Base-by-base conservation (phyloP, 2,329 filamentous ascomycete species). In the Ceratocystis huliohia region DNA sequence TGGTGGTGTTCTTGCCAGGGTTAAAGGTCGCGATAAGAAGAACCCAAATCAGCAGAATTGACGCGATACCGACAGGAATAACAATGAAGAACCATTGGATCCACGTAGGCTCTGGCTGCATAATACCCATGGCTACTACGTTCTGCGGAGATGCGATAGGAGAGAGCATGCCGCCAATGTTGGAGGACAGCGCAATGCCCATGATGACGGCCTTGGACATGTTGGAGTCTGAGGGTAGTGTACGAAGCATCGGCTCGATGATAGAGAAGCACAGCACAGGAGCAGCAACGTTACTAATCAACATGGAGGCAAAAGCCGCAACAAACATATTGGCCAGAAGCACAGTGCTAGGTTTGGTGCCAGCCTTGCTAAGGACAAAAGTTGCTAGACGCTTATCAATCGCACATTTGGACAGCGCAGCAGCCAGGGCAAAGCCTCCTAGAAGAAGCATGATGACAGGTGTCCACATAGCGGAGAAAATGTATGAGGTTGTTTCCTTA, bases 311-410 rank as follows among this genome's bases (percentile, higher is more conserved):
- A 74, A 99, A 95, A 73, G 94, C 95, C 66, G 93, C 92, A 53
- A 99, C 94, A 72, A 96, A 92, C 94, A 99, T 99, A 77, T 93
- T 96, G 65, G 93, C 94, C n/a, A 99, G 77, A 3, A 99, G 81
- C 2, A 99, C 94, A 1, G 89, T 93, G 66, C 87, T 82, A 8
- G 94, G 94, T 72, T 87, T 88, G 2, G 94, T 96, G 5, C 94
- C 94, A 7, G 94, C 94, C 78, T 96, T 97, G 79, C 91, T 96
- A 44, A 99, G 82, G 33, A 99, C 89, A 72, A 97, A 91, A 1
- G 93, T 96, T 1, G 94, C 94, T 78, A 99, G 91, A 73, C 94
- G 88, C 77, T 97, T 96, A 69, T 96, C 94, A 72, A 99, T 97
- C 71, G 92, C 94, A 76, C 96, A 96, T 75, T 99, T 99, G 62